Evolutionary conservation across 345 rosid genomes (phyloP), one percentile per base, ranked within the genome.

Genomic region (Crucihimalaya himalaica): DNA sequence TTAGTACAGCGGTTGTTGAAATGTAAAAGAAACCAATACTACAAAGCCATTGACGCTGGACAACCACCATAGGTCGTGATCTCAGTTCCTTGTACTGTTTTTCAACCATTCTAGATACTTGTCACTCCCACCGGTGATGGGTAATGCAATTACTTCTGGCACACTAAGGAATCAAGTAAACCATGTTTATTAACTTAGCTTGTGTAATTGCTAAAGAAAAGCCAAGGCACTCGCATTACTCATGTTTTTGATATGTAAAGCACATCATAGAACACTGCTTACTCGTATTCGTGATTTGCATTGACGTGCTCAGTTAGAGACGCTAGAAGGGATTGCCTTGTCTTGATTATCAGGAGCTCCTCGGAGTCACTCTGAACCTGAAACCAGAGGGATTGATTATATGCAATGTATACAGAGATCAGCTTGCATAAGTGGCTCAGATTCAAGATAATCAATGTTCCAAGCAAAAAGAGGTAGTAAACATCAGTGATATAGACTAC

Each of bases 271-370:
- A 35, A 61, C 39, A 63, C 50, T n/a, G 68, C 87, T 81, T 87
- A 92, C 99, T 92, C 99, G 27, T 95, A 95, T 83, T 87, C 92
- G 52, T 95, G 99, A 76, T 92, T 95, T 51, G 90, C 97, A 65
- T 92, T 88, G 77, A 90, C 92, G 71, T 92, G 97, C 74, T 90
- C 89, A 5, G 86, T 95, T 40, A 89, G 78, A 37, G 96, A 81
- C 39, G 84, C 96, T 77, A 95, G 72, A 64, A 92, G 87, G 46
- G 97, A 92, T 51, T 90, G 85, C 82, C 97, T 85, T 14, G 97
- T 95, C 83, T 92, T 92, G 83, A 95, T 92, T 66, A 90, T 88
- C 5, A 95, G 84, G 53, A 95, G 84, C 53, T 95, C 99, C 86
- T 92, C 97, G 2, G 93, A 75, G 69, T 92, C 99, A 46, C 88